Evolutionary conservation across 305 asterid species (phyloP).

Genomic region (Solanum aculeatissimum): DNA sequence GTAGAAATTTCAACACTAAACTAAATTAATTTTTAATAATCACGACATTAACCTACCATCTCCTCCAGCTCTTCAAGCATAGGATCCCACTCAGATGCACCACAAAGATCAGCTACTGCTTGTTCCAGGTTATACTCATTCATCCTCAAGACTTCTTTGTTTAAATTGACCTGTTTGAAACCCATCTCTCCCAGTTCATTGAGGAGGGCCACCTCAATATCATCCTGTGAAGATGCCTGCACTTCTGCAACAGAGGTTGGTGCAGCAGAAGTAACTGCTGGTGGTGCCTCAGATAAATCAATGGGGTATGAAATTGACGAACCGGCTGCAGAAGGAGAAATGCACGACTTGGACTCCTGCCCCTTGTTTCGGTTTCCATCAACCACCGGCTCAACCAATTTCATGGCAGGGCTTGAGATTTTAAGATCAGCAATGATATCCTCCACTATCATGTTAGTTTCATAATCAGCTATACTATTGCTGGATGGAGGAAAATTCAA

Average conservation of each 20-base stretch:
- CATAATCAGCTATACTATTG: conserved; percentile 23
- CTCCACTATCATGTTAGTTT: conserved; percentile 17
- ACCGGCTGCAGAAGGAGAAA: conserved; percentile 11
- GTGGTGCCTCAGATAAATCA: conserved; percentile 29
- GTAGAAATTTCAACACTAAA: not conserved
- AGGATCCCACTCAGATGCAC: conserved; percentile 63
- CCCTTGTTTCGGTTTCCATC: conserved; percentile 23
- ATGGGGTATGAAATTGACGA: conserved; percentile 32
- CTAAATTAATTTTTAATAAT: not conserved
- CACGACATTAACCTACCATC: conserved; percentile 39
- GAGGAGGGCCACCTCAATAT: conserved; percentile 45
- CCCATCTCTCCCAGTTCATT: conserved; percentile 70
- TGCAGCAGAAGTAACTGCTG: not conserved
- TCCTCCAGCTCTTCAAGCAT: conserved; percentile 65
- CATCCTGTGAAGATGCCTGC: conserved; percentile 13
- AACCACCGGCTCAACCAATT: conserved; percentile 20
- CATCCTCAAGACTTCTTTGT: conserved; percentile 61
- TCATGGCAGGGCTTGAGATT: conserved; percentile 9
- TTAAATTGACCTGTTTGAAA: conserved; percentile 49
- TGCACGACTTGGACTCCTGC: conserved; percentile 17
- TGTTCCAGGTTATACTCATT: conserved; percentile 53
- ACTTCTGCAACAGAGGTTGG: conserved; percentile 4
- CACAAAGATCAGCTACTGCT: conserved; percentile 61
- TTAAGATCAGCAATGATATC: conserved; percentile 8
- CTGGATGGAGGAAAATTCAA: conserved; percentile 65